A percentile compares a stretch with the other conserved stretches of the same genome.
Evolutionary conservation across 257 asterid species (phyloP).

Genomic region (Scutellaria baicalensis): DNA sequence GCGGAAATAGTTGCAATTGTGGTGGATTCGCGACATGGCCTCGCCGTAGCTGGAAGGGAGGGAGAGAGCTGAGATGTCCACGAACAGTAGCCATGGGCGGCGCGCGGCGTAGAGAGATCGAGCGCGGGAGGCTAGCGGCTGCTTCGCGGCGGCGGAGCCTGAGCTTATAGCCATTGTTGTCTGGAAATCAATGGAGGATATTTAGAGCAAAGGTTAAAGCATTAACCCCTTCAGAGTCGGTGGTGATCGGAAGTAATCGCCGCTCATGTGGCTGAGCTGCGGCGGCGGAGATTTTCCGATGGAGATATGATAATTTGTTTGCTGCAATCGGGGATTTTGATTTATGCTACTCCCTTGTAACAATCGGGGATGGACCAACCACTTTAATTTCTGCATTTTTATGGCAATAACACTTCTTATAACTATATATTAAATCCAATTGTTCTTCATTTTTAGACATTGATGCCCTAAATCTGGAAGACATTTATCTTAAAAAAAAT

Average conservation of each 20-base stretch:
- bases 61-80: slow-evolving; percentile 41
- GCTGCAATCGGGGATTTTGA: too few relatives aligned
- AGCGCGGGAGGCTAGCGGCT: slow-evolving; percentile 31
- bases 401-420: too few relatives aligned
- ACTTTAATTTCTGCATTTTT: too few relatives aligned
- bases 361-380: too few relatives aligned
- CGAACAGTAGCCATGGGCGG: slow-evolving; percentile 70
- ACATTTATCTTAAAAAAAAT: too few relatives aligned
- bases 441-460: too few relatives aligned
- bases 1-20: slow-evolving; percentile 68
- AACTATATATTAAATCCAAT: too few relatives aligned
- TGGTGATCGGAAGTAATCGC: not conserved
- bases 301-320: not conserved
- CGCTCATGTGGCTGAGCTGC: not conserved
- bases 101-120: slow-evolving; percentile 37
- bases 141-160: slow-evolving; percentile 25
- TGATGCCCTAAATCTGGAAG: too few relatives aligned
- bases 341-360: too few relatives aligned
- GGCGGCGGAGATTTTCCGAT: not conserved
- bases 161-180: slow-evolving; percentile 30
- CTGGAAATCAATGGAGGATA: not conserved
- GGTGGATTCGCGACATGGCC: slow-evolving; percentile 58
- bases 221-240: not conserved
- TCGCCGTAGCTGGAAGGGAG: slow-evolving; percentile 56
- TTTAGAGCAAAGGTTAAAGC: not conserved